Evolutionary conservation across 1,284 basidiomycete species (phyloP), one percentile per base, ranked within the genome.

Genomic region (Trichosporon asahii): DNA sequence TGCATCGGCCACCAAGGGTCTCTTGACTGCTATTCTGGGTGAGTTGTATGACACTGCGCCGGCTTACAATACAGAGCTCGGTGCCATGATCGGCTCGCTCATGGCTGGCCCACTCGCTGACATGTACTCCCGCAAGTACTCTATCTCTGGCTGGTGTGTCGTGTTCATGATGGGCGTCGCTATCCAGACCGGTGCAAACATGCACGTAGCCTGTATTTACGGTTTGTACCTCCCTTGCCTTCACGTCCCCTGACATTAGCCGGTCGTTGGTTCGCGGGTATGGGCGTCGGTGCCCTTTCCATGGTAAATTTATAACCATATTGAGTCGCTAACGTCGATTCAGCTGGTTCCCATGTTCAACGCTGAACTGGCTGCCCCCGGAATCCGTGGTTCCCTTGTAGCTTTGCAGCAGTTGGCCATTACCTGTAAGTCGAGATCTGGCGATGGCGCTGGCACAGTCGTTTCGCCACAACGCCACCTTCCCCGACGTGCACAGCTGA

Each of bases 361-460:
- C 76, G 87, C 88, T 60, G 88, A 89, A 80, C 87, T 93, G 60
- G 89, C 90, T 0, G 91, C 91, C 23, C 90, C 91, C 1, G 91
- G 93, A 82, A 90, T 94, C 25, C 88, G 92, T 74, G 92, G 92
- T 8, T 90, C 90, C 76, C 85, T 93, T 44, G 91, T 93, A 57
- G 90, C 90, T 2, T 86, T 94, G 14, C 91, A 93, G 79, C 92
- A 93, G 77, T 85, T 93, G 12, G 89, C 90, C 3, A 93, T 93
- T 78, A 90, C 90, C 0, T 90, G 90, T 75, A 89, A 89, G 31
- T 90, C 85, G 6, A n/a, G 40, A n/a, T 25, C 6, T 7, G 25
- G n/a, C 11, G 18, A 12, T 14, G 37, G 37, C 4, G 15, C 1
- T 3, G 40, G 18, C 40, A 8, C 18, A 12, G 40, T 5, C 40